Conservation (phyloP, 2,329 filamentous ascomycete genomes). For the Stagonosporopsis cucurbitacearum region DNA sequence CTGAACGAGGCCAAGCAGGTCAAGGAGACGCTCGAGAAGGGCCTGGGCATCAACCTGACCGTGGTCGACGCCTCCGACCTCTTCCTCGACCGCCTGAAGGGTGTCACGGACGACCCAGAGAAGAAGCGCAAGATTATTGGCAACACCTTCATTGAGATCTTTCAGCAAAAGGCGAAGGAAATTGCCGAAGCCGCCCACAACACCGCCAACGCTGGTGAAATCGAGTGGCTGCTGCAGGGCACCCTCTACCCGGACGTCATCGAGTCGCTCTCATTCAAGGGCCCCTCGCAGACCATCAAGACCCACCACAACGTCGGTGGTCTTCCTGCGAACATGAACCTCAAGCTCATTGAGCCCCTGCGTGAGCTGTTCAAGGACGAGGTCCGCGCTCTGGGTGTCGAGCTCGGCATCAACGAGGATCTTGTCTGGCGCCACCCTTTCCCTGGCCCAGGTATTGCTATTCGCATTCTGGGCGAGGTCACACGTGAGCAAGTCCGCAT, state of each 20-base stretch:
- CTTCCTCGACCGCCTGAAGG: constrained; percentile 79
- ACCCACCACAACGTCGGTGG: constrained; percentile 78
- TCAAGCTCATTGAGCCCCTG: constrained; percentile 80
- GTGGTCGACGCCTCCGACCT: constrained; percentile 79
- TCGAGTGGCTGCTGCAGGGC: constrained; percentile 87
- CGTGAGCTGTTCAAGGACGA: constrained; percentile 86
- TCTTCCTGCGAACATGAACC: constrained; percentile 65
- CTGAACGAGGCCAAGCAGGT: constrained; percentile 84
- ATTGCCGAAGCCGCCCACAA: constrained; percentile 75
- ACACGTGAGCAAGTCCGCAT: constrained; percentile 81
- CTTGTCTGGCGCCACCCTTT: constrained; percentile 82
- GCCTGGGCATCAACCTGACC: constrained; percentile 88
- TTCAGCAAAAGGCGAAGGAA: constrained; percentile 77
- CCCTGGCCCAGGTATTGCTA: constrained; percentile 76
- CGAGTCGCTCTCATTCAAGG: constrained; percentile 75
- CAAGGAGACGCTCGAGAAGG: constrained; percentile 76
- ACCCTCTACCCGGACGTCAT: constrained; percentile 81
- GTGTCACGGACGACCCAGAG: constrained; percentile 77
- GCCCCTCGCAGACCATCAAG: constrained; percentile 74
- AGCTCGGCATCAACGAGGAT: constrained; percentile 74
- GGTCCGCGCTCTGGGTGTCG: constrained; percentile 71
- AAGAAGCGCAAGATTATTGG: constrained; percentile 92
- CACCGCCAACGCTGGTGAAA: constrained; percentile 71
- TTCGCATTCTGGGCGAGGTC: constrained; percentile 84
- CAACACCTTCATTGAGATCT: constrained; percentile 79